phyloP scores from a whole-genome alignment of 208 protist species.

The Leishmania turanica region DNA sequence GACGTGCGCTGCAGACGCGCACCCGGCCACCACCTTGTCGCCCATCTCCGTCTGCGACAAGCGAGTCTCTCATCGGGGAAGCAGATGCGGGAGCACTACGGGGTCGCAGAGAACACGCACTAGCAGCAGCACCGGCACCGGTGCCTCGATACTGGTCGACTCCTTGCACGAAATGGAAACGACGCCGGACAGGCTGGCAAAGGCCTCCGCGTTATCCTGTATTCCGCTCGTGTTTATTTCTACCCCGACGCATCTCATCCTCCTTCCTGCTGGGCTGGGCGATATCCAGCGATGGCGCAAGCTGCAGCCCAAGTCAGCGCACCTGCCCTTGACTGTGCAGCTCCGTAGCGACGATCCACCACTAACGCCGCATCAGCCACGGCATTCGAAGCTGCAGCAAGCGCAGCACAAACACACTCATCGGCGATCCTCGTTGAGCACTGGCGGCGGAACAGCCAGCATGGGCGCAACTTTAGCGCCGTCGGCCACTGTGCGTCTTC shows the following conservation, averaged over 20 bases:
- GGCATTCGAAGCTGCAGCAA: background rate
- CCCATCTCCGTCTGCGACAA: slow-evolving; percentile 13
- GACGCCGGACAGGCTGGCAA: background rate
- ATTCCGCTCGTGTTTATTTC: slow-evolving; percentile 27
- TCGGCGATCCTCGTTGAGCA: background rate
- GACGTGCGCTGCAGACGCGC: background rate
- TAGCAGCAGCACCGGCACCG: slow-evolving; percentile 1
- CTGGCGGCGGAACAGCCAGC: background rate
- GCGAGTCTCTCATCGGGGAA: background rate
- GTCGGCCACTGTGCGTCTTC: background rate
- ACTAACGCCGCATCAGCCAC: background rate
- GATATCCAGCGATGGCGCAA: slow-evolving; percentile 32
- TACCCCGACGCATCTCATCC: slow-evolving; percentile 30
- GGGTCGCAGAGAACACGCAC: background rate
- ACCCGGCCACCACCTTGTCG: slow-evolving; percentile 13
- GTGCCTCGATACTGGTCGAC: background rate
- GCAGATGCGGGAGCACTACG: background rate
- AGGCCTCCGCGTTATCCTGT: background rate
- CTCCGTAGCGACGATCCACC: slow-evolving; percentile 12
- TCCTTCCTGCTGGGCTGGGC: slow-evolving; percentile 18
- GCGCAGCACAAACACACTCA: background rate
- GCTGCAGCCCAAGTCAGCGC: slow-evolving; percentile 29
- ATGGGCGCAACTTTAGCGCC: background rate
- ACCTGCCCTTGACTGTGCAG: slow-evolving; percentile 33
- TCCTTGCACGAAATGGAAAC: background rate